These are phyloP conservation scores for Monosporascus sp. DNA, from an alignment of 2,329 filamentous ascomycete genomes.

Conservation along the genomic window DNA sequence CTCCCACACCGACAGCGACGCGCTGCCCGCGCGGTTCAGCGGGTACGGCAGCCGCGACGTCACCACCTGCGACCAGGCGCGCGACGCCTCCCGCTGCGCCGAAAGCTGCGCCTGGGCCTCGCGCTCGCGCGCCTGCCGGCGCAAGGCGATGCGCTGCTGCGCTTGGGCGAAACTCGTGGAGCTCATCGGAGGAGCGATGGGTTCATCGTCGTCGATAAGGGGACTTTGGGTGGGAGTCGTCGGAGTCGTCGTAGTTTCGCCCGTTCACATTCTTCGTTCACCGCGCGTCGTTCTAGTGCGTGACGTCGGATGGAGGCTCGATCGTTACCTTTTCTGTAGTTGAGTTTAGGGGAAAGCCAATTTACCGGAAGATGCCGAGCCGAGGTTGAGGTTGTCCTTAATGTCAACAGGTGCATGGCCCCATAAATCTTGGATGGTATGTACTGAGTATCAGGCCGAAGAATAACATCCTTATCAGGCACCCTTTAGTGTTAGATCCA, in stretches of 20 bases:
- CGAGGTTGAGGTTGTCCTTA: no score
- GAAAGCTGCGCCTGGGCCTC: conserved; percentile 54
- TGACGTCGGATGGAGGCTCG: no score
- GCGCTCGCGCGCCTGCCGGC: conserved; percentile 70
- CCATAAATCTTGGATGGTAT: no score
- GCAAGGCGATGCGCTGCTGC: conserved; percentile 78
- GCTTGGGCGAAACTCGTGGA: conserved; percentile 75
- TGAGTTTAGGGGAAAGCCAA: no score
- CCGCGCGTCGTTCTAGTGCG: no score
- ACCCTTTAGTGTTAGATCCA: no score
- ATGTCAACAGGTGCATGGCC: no score
- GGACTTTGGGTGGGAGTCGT: not conserved
- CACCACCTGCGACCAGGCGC: conserved; percentile 45
- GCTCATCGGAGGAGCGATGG: conserved; percentile 35
- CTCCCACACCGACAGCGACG: conserved; percentile 59
- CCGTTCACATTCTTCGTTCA: not conserved
- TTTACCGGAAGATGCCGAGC: no score
- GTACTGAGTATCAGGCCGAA: no score
- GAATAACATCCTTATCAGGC: no score
- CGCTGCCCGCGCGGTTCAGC: conserved; percentile 50
- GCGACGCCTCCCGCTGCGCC: conserved; percentile 46
- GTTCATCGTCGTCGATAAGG: not conserved
- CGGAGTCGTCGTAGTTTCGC: conserved; percentile 2
- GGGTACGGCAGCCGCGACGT: conserved; percentile 53
- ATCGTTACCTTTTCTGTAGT: no score